A percentile compares a stretch with the other conserved stretches of the same genome.
Conservation (phyloP, 768 basidiomycete genomes). For the Naematelia aurantialba region DNA sequence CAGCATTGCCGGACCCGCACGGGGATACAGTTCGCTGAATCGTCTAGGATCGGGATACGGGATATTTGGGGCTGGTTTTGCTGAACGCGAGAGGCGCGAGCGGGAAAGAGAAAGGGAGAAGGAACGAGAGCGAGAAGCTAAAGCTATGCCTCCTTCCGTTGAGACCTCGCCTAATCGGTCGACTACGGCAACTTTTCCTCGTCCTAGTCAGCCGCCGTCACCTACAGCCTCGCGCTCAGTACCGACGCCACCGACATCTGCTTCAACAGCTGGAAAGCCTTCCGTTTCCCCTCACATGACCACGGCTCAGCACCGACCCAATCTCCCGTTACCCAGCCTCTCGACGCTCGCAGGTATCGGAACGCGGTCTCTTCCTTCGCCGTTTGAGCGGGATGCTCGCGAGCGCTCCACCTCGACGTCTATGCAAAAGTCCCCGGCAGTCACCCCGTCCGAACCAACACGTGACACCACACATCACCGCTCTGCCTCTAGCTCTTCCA, state of each 20-base stretch:
- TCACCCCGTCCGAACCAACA: not conserved
- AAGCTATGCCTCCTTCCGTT: not conserved
- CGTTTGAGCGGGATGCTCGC: not conserved
- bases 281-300: not conserved
- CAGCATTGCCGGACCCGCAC: not conserved
- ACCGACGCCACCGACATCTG: not conserved
- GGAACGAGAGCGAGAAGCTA: not conserved
- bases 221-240: not conserved
- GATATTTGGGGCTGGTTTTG: not conserved
- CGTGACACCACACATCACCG: not conserved
- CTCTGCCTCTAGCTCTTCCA: not conserved
- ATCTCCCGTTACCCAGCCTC: not conserved
- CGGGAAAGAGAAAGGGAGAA: conserved; percentile 1
- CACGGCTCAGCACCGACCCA: not conserved
- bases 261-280: not conserved
- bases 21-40: not conserved
- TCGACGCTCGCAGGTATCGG: not conserved
- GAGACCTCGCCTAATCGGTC: not conserved
- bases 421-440: not conserved
- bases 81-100: conserved; percentile 1
- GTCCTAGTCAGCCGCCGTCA: not conserved
- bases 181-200: not conserved
- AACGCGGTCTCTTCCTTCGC: not conserved
- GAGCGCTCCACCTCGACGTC: not conserved
- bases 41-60: not conserved